Evolutionary conservation across 306 rosid genomes (phyloP).

Genomic region (Fragaria nilgerrensis): DNA sequence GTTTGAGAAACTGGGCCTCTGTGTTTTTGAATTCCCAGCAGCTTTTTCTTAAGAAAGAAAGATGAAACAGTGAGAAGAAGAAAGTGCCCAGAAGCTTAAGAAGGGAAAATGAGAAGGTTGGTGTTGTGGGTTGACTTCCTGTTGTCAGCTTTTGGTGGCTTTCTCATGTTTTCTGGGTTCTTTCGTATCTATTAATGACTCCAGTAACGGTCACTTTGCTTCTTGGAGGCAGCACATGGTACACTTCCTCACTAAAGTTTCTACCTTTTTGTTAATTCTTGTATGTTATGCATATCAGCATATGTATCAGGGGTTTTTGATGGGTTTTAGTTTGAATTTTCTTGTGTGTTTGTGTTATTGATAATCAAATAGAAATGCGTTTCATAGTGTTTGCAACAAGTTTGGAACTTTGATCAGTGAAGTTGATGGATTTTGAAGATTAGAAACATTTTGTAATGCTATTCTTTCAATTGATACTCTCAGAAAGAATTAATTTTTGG

Average conservation of each 20-base stretch:
- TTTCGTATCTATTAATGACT: conserved; percentile 22
- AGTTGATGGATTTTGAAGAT: conserved; percentile 11
- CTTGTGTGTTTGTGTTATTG: neutral
- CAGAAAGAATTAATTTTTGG: neutral
- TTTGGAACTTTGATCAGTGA: conserved; percentile 12
- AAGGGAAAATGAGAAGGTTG: neutral
- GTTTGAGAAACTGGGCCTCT: conserved; percentile 47
- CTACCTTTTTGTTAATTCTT: neutral
- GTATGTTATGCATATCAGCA: neutral
- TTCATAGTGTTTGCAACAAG: conserved; percentile 5
- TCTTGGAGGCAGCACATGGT: conserved; percentile 40
- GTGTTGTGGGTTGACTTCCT: conserved; percentile 40
- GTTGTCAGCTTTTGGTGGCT: conserved; percentile 28
- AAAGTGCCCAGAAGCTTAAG: conserved; percentile 19
- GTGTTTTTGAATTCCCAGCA: conserved; percentile 34
- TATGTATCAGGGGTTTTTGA: neutral
- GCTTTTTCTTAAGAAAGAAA: conserved; percentile 11
- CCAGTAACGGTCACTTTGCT: conserved; percentile 26
- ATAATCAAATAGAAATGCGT: neutral
- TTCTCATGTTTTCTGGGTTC: conserved; percentile 33
- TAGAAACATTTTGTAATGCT: neutral
- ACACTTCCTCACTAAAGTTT: conserved; percentile 13
- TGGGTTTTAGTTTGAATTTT: conserved; percentile 7
- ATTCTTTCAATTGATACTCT: neutral
- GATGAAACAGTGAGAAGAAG: neutral